These are phyloP conservation scores for Dittrichia graveolens DNA, from an alignment of 129 eudicot genomes.

Conservation along the genomic window DNA sequence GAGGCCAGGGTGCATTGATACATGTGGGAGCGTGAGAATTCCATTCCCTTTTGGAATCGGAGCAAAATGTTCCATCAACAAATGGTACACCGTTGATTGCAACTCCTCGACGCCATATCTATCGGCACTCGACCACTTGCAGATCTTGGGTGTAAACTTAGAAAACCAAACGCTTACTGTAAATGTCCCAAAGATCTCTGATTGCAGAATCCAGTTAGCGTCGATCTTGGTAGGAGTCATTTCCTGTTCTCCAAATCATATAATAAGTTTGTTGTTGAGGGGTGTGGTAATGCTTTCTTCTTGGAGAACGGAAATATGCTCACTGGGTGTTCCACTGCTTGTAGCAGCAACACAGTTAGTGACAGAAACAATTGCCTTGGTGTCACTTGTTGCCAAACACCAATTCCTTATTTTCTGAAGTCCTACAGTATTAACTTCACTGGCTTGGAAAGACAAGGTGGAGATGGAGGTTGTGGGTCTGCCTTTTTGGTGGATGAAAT, in stretches of 20 bases:
- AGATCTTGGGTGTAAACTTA: slow-evolving; percentile 17
- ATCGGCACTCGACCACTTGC: slow-evolving; percentile 16
- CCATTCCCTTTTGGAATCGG: slow-evolving; percentile 17
- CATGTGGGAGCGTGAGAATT: slow-evolving; percentile 7
- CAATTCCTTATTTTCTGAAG: neutral
- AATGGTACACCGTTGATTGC: slow-evolving; percentile 21
- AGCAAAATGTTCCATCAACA: neutral
- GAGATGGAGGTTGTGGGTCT: neutral
- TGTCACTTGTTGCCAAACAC: neutral
- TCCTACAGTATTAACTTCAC: neutral
- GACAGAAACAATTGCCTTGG: slow-evolving; percentile 3
- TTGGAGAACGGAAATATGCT: neutral
- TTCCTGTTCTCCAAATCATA: slow-evolving; percentile 3
- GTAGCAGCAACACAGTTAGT: neutral
- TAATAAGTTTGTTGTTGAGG: slow-evolving; percentile 1
- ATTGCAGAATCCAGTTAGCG: neutral
- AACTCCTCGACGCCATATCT: slow-evolving; percentile 19
- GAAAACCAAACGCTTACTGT: slow-evolving; percentile 7
- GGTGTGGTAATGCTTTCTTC: neutral
- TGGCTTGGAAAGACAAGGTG: neutral
- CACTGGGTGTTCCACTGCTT: slow-evolving; percentile 3
- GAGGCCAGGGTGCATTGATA: neutral
- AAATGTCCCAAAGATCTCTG: neutral
- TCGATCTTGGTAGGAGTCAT: neutral
- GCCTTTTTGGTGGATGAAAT: neutral